phyloP scores from a whole-genome alignment of 2,329 filamentous ascomycete genomes.

The Macroventuria anomochaeta region DNA sequence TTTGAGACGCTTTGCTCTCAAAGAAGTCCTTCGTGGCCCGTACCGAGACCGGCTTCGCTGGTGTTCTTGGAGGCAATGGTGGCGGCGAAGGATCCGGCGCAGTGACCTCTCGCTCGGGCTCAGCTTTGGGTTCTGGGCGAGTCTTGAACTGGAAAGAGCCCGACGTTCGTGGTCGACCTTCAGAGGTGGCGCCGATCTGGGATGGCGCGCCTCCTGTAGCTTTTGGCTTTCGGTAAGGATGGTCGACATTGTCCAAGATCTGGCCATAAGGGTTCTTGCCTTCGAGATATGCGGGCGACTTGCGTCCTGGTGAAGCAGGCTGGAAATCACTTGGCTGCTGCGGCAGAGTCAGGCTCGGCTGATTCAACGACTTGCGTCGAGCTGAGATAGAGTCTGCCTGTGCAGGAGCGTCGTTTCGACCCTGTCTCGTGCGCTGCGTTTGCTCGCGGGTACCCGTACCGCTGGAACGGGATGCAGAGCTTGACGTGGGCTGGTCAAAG shows the following conservation, averaged over 20 bases:
- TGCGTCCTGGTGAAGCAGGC: slow-evolving; percentile 17
- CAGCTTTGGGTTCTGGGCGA: slow-evolving; percentile 19
- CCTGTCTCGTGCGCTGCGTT: slow-evolving; percentile 21
- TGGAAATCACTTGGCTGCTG: slow-evolving; percentile 14
- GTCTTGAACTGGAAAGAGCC: slow-evolving; percentile 27
- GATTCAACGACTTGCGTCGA: slow-evolving; percentile 15
- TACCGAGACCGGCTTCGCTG: slow-evolving; percentile 31
- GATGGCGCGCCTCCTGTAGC: slow-evolving; percentile 22
- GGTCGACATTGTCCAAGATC: slow-evolving; percentile 33
- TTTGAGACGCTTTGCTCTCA: slow-evolving; percentile 34
- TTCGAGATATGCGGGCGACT: slow-evolving; percentile 37
- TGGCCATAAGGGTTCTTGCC: slow-evolving; percentile 44
- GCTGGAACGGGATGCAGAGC: slow-evolving; percentile 23
- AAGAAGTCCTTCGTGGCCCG: slow-evolving; percentile 38
- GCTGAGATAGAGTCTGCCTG: slow-evolving; percentile 10
- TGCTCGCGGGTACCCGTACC: slow-evolving; percentile 22
- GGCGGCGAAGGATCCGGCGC: slow-evolving; percentile 9
- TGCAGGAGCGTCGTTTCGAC: slow-evolving; percentile 17
- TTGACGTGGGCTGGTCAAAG: slow-evolving; percentile 28
- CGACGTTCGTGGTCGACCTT: slow-evolving; percentile 28
- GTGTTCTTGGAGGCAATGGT: slow-evolving; percentile 12
- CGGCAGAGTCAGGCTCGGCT: slow-evolving; percentile 11
- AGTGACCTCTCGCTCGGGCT: slow-evolving; percentile 16
- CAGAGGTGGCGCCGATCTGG: slow-evolving; percentile 28
- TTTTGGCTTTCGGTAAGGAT: slow-evolving; percentile 27